Conservation (phyloP, 345 rosid genomes). For the Eucalyptus marginata region DNA sequence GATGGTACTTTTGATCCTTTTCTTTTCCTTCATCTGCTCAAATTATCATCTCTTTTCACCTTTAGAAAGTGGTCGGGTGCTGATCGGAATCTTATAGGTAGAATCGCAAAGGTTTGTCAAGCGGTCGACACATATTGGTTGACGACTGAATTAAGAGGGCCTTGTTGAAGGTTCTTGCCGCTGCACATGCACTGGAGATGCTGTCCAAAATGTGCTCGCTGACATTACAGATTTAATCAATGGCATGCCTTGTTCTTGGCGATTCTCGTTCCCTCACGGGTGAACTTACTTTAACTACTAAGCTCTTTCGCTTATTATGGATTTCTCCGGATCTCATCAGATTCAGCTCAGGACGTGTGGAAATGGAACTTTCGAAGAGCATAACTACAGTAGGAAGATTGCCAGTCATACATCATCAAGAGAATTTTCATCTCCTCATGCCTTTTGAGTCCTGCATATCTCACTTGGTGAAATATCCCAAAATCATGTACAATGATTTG, state of each 20-base stretch:
- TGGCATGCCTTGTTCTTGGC: not conserved
- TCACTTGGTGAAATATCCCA: not conserved
- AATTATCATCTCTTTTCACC: not conserved
- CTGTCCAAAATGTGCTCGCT: not conserved
- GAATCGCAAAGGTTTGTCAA: not conserved
- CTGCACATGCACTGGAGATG: not conserved
- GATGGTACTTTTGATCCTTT: not conserved
- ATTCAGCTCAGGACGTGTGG: not conserved
- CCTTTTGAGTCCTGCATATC: not conserved
- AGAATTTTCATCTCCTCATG: not conserved
- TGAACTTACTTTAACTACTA: not conserved
- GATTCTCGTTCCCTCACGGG: not conserved
- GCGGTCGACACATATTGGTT: not conserved
- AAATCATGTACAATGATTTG: not conserved
- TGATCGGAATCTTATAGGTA: not conserved
- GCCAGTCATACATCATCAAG: not conserved
- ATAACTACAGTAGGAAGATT: not conserved
- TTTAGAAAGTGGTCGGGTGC: not conserved
- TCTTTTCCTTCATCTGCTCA: not conserved
- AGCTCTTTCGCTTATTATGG: not conserved
- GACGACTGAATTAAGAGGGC: not conserved
- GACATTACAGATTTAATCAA: not conserved
- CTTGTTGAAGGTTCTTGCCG: not conserved
- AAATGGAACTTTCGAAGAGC: not conserved
- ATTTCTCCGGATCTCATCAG: not conserved